Base-by-base conservation (phyloP, 2,329 filamentous ascomycete genomes). In the Emergomyces pasteurianus region DNA sequence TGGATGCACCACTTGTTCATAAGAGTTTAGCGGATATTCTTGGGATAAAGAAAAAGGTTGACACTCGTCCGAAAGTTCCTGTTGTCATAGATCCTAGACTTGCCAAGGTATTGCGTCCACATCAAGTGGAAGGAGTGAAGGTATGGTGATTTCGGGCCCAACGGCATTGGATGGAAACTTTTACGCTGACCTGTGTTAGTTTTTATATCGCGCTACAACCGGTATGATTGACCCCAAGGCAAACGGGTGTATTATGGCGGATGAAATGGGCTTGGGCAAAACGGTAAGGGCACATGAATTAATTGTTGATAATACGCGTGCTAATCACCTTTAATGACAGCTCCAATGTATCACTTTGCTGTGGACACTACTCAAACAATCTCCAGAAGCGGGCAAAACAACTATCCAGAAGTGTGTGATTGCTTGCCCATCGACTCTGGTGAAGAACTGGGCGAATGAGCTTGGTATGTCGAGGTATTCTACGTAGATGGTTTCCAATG, bases 231-330 rank as follows among this genome's bases (percentile, higher is more conserved):
- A 97, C 68, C 83, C 88, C 43, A 92, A 92, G 68, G 94, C 94
- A 56, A 89, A 96, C 73, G 94, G 94, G 1, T 99, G 94, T 75
- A 99, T 99, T 72, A 99, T 99, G 94, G 94, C 94, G 59, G 94
- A 99, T 72, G 94, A 96, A 72, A 99, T 99, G 94, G 94, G 94
- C 67, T 78, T 99, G 36, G 94, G 94, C 61, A 99, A 99, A 77
- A 99, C 94, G 21, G 77, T 79, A 74, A 5, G 60, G 71, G 55
- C 53, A 18, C 26, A 18, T 31, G 18, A 1, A 46, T 28, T 43
- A 34, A 38, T 40, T 61, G 54, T 67, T 74, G 56, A 73, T 63
- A 31, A 16, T 31, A 16, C 9, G 52, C 38, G 18, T 57, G 28
- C 58, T 63, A 36, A 61, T 61, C 55, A 21, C 67, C 73, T 56